These are phyloP conservation scores for Passiflora organensis DNA, from an alignment of 345 rosid species.

Conservation along the genomic window DNA sequence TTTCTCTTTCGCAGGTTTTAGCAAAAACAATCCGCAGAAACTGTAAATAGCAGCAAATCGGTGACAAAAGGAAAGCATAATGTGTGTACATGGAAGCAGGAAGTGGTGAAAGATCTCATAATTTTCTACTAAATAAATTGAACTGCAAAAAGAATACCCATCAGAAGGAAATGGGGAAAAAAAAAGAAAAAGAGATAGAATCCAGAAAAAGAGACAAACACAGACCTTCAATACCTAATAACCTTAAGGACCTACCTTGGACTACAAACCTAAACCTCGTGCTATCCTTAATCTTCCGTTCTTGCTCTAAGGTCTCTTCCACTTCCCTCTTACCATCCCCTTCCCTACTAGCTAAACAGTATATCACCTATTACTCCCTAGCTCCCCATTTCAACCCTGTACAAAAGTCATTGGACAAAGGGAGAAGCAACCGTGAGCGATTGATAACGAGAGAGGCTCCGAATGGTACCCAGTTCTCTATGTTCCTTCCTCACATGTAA, in stretches of 20 bases:
- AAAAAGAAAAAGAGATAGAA: conserved; percentile 20
- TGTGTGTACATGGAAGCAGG: too few relatives aligned
- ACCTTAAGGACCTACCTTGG: conserved; percentile 29
- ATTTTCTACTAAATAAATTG: conserved; percentile 34
- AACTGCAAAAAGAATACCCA: conserved; percentile 66
- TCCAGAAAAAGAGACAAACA: conserved; percentile 11
- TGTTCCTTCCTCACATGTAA: conserved; percentile 29
- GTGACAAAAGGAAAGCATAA: background rate
- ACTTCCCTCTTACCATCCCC: conserved; percentile 26
- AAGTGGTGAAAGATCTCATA: too few relatives aligned
- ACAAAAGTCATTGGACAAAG: conserved; percentile 43
- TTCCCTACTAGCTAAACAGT: conserved; percentile 31
- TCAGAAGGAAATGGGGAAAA: conserved; percentile 11
- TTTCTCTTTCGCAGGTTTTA: too few relatives aligned
- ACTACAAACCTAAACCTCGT: conserved; percentile 32
- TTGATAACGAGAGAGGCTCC: conserved; percentile 6
- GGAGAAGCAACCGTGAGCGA: conserved; percentile 33
- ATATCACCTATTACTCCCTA: conserved; percentile 38
- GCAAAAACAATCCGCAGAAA: too few relatives aligned
- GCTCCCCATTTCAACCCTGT: conserved; percentile 44
- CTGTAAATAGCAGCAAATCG: too few relatives aligned
- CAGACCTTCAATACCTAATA: conserved; percentile 25
- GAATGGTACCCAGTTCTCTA: conserved; percentile 9
- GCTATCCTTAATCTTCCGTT: conserved; percentile 24
- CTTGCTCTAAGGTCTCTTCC: conserved; percentile 19